Evolutionary conservation across 2,329 filamentous ascomycete species (phyloP).

Genomic region (Zymoseptoria pseudotritici): DNA sequence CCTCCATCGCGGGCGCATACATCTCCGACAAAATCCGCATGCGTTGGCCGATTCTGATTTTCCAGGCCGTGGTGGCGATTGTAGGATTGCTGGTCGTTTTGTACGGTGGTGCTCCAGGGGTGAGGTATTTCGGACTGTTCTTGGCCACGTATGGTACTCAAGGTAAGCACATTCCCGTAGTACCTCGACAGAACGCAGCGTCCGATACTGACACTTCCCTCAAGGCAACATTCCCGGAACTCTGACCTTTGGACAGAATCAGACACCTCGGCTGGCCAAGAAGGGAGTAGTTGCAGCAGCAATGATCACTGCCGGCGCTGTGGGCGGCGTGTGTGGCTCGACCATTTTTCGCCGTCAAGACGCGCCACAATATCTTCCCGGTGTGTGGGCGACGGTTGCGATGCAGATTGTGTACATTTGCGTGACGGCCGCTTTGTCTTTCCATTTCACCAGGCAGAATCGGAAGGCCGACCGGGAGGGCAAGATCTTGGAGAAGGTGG

Average conservation of each 20-base stretch:
- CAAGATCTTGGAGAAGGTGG: conserved; percentile 11
- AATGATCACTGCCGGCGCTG: conserved; percentile 34
- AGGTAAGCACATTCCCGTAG: not conserved
- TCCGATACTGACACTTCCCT: not conserved
- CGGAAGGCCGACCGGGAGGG: conserved; percentile 10
- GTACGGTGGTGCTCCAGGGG: conserved; percentile 49
- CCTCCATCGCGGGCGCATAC: conserved; percentile 56
- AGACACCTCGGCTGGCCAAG: conserved; percentile 27
- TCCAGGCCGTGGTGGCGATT: conserved; percentile 56
- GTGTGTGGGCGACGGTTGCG: conserved; percentile 16
- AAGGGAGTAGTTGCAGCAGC: conserved; percentile 26
- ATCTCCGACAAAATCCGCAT: conserved; percentile 59
- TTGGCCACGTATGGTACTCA: conserved; percentile 66
- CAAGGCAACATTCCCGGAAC: conserved; percentile 60
- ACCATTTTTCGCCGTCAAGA: conserved; percentile 15
- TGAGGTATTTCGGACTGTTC: conserved; percentile 69
- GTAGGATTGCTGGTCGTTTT: conserved; percentile 68
- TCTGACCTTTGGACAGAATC: conserved; percentile 53
- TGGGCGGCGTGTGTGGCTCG: conserved; percentile 9
- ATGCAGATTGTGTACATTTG: conserved; percentile 13
- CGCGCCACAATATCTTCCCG: conserved; percentile 14
- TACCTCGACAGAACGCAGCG: not conserved
- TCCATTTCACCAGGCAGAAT: conserved; percentile 15
- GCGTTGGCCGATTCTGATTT: conserved; percentile 57
- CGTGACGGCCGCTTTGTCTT: conserved; percentile 8